These are phyloP conservation scores for Fusarium annulatum DNA, from an alignment of 2,329 filamentous ascomycete genomes.

Conservation along the genomic window DNA sequence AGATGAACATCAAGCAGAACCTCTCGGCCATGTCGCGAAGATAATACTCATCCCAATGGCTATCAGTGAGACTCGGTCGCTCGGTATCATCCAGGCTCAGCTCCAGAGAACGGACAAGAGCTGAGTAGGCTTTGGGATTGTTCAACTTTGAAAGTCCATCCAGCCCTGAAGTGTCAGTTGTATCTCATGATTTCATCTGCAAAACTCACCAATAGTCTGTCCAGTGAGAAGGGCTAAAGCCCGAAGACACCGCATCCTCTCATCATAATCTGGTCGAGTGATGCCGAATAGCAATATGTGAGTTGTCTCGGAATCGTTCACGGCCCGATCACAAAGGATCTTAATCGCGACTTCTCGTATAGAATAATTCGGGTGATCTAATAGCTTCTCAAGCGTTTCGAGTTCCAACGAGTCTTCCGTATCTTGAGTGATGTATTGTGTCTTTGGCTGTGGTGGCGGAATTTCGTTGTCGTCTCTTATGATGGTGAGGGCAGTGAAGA, in stretches of 20 bases:
- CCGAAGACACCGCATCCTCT: slow-evolving; percentile 66
- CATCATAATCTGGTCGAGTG: slow-evolving; percentile 67
- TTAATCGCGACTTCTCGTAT: slow-evolving; percentile 75
- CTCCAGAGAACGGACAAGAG: slow-evolving; percentile 70
- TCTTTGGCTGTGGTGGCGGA: slow-evolving; percentile 71
- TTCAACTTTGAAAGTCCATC: slow-evolving; percentile 60
- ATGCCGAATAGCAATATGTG: slow-evolving; percentile 67
- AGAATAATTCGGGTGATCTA: slow-evolving; percentile 77
- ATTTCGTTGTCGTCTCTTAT: slow-evolving; percentile 75
- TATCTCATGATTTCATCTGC: background rate
- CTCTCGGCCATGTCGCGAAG: slow-evolving; percentile 71
- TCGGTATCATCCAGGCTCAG: slow-evolving; percentile 62
- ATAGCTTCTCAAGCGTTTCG: slow-evolving; percentile 73
- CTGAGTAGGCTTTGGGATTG: slow-evolving; percentile 62
- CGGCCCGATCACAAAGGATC: slow-evolving; percentile 66
- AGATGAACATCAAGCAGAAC: slow-evolving; percentile 67
- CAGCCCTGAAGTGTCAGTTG: slow-evolving; percentile 45
- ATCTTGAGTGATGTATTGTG: slow-evolving; percentile 79
- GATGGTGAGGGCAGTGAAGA: slow-evolving; percentile 67
- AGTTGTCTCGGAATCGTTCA: slow-evolving; percentile 67
- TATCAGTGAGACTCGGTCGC: slow-evolving; percentile 64
- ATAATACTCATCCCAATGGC: slow-evolving; percentile 71
- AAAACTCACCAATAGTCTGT: slow-evolving; percentile 49
- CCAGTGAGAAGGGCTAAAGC: slow-evolving; percentile 66
- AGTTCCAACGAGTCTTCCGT: slow-evolving; percentile 77